Evolutionary conservation across 2,329 filamentous ascomycete genomes (phyloP), one percentile per base, ranked within the genome.

Genomic region (Cladosporium sp.): DNA sequence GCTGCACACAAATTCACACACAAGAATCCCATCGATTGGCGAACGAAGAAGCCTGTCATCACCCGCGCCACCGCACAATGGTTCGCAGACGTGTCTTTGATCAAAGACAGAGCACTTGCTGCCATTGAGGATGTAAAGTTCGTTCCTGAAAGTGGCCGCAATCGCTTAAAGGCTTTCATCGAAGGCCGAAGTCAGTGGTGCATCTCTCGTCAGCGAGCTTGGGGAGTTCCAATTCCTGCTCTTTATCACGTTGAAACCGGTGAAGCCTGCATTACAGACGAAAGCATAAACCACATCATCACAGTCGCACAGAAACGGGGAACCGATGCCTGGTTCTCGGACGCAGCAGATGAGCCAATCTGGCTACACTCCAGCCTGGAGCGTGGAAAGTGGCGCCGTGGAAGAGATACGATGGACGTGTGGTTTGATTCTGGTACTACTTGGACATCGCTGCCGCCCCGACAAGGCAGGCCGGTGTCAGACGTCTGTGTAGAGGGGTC

Each of bases 341-440:
- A 97, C 70, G 78, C 83, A 14, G 77, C 81, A 1, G 83, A 92
- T 61, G 92, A 97, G 55, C 76, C 82, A 22, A 84, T 83, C 0
- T 99, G 93, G 93, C 80, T 95, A 34, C 85, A 87, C 1, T 74
- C 83, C 5, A 82, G 83, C 9, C 77, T 96, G 1, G 75, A 76
- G 43, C 72, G 73, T 34, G 76, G 80, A 4, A 72, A 76, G 5
- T 94, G 88, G 70, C 79, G 83, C 50, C 88, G 94, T 62, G 93
- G 93, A 14, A 89, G 81, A 43, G 94, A 99, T 69, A 99, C 94
- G 0, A 99, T 99, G 94, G 94, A 99, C 73, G 94, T 99, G 9
- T 99, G 94, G 94, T 99, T 99, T 67, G 94, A 99, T 73, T 97
- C 94, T 65, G 94, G 94, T 5, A 96, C 89, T 51, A 96, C 91